A percentile compares a stretch with the other conserved stretches of the same genome.
Evolutionary conservation across 139 green algal species (phyloP).

Genomic region (Diplosphaera chodatii): DNA sequence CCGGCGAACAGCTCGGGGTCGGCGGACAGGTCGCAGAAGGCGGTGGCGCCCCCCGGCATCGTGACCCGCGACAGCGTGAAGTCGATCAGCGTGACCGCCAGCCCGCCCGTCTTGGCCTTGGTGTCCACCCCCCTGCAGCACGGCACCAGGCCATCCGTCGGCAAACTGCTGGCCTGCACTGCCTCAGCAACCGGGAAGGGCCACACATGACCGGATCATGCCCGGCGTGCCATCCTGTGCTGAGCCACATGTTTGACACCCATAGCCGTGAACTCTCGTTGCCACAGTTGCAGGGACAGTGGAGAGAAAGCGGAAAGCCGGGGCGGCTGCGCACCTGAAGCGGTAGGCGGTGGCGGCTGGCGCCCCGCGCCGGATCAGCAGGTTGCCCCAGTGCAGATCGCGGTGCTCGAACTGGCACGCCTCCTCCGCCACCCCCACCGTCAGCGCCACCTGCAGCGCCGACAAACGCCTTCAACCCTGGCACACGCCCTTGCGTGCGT

Average conservation of each 20-base stretch:
- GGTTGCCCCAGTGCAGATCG: slow-evolving; percentile 93
- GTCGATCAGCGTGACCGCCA: slow-evolving; percentile 72
- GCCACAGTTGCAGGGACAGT: too few relatives aligned
- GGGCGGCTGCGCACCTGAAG: slow-evolving; percentile 23
- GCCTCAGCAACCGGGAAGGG: too few relatives aligned
- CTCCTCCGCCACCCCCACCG: slow-evolving; percentile 83
- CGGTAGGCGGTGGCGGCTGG: background rate
- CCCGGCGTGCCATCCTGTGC: too few relatives aligned
- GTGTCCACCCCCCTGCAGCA: slow-evolving; percentile 31
- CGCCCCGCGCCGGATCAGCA: slow-evolving; percentile 40
- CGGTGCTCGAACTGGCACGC: slow-evolving; percentile 92
- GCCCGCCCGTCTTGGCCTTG: slow-evolving; percentile 14
- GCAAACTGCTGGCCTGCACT: too few relatives aligned
- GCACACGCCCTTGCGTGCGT: too few relatives aligned
- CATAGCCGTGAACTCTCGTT: too few relatives aligned
- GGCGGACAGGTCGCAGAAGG: slow-evolving; percentile 64
- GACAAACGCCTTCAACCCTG: too few relatives aligned
- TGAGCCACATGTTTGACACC: too few relatives aligned
- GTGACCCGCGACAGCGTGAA: slow-evolving; percentile 81
- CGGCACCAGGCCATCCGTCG: too few relatives aligned
- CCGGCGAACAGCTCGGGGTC: slow-evolving; percentile 89
- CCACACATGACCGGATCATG: too few relatives aligned
- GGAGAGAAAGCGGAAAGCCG: background rate
- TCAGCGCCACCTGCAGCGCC: slow-evolving; percentile 66
- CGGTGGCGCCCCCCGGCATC: slow-evolving; percentile 23